Evolutionary conservation across 805 yeast species (phyloP).

Genomic region (Starmerella etchellsii): DNA sequence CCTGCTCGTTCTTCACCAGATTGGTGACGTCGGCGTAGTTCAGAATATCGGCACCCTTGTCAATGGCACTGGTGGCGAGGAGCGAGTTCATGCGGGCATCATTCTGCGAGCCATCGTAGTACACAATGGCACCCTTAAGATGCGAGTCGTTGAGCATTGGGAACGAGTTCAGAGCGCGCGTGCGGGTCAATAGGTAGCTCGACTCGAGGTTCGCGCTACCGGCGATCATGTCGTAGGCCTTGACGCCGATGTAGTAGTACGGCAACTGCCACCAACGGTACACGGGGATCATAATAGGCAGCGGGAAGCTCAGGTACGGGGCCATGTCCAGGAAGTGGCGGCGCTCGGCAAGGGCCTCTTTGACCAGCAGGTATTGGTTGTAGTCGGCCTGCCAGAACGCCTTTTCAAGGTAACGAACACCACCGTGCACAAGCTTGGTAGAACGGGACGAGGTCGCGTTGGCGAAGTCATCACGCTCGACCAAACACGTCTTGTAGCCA

Average conservation of each 20-base stretch:
- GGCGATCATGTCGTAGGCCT: constrained; percentile 84
- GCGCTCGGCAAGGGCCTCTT: constrained; percentile 80
- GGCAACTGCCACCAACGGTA: constrained; percentile 94
- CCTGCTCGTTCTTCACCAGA: constrained; percentile 48
- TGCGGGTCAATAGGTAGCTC: constrained; percentile 58
- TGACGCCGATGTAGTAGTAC: constrained; percentile 81
- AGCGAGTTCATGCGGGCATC: constrained; percentile 84
- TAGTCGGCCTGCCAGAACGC: constrained; percentile 86
- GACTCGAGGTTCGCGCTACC: constrained; percentile 74
- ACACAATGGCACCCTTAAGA: constrained; percentile 80
- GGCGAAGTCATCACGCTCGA: constrained; percentile 83
- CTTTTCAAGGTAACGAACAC: constrained; percentile 88
- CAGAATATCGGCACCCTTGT: constrained; percentile 77
- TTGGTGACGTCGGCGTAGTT: constrained; percentile 76
- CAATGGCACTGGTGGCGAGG: constrained; percentile 72
- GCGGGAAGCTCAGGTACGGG: constrained; percentile 73
- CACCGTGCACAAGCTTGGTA: constrained; percentile 95
- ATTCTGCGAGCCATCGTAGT: constrained; percentile 91
- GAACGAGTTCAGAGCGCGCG: constrained; percentile 56
- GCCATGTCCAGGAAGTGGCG: constrained; percentile 79
- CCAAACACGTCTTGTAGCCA: constrained; percentile 75
- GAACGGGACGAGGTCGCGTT: constrained; percentile 88
- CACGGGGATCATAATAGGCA: constrained; percentile 93
- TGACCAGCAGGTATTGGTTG: constrained; percentile 76
- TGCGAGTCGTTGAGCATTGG: constrained; percentile 72